Evolutionary conservation across 2,329 filamentous ascomycete species (phyloP).

Genomic region (Cryphonectria radicalis): DNA sequence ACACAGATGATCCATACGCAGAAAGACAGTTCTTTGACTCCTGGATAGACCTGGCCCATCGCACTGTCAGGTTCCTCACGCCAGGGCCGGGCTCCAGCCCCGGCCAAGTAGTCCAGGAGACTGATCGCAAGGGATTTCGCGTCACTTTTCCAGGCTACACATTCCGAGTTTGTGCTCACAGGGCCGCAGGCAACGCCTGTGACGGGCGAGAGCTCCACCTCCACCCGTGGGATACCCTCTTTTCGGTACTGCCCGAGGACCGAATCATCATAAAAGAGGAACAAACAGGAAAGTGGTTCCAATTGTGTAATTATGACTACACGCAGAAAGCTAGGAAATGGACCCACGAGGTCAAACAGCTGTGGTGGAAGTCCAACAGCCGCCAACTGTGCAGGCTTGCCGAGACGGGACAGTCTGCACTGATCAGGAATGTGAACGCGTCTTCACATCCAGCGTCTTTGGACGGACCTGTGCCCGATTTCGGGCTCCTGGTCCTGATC

Average conservation of each 20-base stretch:
- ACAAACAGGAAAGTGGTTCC: background rate
- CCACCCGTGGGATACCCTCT: background rate
- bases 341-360: background rate
- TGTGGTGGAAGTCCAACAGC: background rate
- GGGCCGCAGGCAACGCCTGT: background rate
- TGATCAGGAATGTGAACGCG: background rate
- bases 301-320: background rate
- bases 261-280: background rate
- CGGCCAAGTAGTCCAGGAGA: background rate
- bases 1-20: background rate
- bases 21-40: background rate
- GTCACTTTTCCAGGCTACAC: background rate
- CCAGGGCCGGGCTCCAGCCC: background rate
- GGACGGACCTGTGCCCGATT: background rate
- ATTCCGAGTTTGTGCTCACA: background rate
- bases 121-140: background rate
- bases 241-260: background rate
- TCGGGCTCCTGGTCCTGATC: background rate
- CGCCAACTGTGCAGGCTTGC: background rate
- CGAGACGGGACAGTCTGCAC: slow-evolving; percentile 5
- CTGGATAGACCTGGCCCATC: background rate
- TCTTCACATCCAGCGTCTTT: background rate
- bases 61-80: background rate
- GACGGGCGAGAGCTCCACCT: background rate
- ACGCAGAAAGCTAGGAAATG: background rate